Evolutionary conservation across 306 rosid genomes (phyloP), one percentile per base, ranked within the genome.

Genomic region (Sphenostylis stenocarpa): DNA sequence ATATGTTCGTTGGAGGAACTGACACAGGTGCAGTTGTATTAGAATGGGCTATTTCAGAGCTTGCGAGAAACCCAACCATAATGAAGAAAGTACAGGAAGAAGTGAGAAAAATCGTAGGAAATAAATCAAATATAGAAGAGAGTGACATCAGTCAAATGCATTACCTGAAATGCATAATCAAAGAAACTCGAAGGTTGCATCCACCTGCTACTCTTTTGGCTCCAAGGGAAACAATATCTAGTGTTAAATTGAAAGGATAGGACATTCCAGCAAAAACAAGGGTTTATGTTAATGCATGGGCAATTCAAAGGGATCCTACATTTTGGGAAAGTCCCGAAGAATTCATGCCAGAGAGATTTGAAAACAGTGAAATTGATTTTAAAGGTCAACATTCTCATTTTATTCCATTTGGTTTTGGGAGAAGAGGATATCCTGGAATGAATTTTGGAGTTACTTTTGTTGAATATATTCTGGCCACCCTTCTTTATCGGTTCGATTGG

Each of bases 21-120:
- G 89, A 88, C 9, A 65, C 94, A 4, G 10, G 48, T 0, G n/a
- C 85, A 16, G 20, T 84, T 12, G 3, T 78, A 14, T 4, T 84
- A 57, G 85, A 85, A 51, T 90, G 94, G 97, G 49, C 78, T 9
- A 52, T 90, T 77, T 55, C 89, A 45, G 91, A 90, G 77, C 80
- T 90, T 0, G 5, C 62, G 12, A 86, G 72, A 64, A 85, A 82
- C 56, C 93, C 88, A 28, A 10, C 3, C 0, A 67, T 41, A 43
- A 82, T 90, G 89, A 79, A 86, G 67, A 93, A 87, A 72, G 90
- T 67, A 0, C 91, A 89, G 13, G 85, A 87, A 67, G 96, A 90
- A 31, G 81, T 85, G 51, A 86, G 97, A 72, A 77, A 45, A 31
- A 62, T 89, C 4, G 87, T 84, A 5, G 90, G 87, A 0, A 15